A percentile compares a stretch with the other conserved stretches of the same genome.
Conservation (phyloP, 2,329 filamentous ascomycete genomes). For the Stagonosporopsis vannaccii region DNA sequence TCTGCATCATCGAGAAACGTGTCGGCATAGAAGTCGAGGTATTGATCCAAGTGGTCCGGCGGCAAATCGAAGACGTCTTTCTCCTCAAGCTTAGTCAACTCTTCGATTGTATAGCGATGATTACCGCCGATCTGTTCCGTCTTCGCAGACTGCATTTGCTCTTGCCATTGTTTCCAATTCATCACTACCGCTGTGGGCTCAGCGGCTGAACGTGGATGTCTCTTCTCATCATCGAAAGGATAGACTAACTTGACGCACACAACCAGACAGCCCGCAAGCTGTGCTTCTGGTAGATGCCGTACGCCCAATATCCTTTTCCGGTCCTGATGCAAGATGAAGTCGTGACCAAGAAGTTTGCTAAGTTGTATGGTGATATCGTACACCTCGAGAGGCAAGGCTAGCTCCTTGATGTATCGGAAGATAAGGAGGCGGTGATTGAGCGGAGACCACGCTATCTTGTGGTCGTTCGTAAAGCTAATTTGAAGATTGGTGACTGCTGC, state of each 20-base stretch:
- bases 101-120: constrained; percentile 47
- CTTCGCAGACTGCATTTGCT: constrained; percentile 21
- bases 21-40: constrained; percentile 77
- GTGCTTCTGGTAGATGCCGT: constrained; percentile 68
- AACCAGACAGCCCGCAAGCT: constrained; percentile 74
- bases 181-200: constrained; percentile 69
- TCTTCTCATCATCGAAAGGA: constrained; percentile 69
- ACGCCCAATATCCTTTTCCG: constrained; percentile 29
- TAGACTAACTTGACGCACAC: constrained; percentile 81
- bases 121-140: constrained; percentile 8
- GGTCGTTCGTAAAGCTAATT: constrained; percentile 70
- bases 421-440: constrained; percentile 75
- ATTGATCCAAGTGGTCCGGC: constrained; percentile 71
- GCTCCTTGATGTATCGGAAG: constrained; percentile 71
- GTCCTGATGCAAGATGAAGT: constrained; percentile 64
- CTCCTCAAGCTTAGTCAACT: constrained; percentile 64
- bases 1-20: constrained; percentile 64
- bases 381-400: constrained; percentile 77
- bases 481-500: constrained; percentile 67
- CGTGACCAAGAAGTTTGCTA: constrained; percentile 58
- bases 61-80: constrained; percentile 69
- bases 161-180: constrained; percentile 75
- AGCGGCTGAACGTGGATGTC: constrained; percentile 58
- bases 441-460: constrained; percentile 74
- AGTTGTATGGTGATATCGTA: constrained; percentile 68